These are phyloP conservation scores for Populus tomentosa DNA, from an alignment of 441 rosid species.

Conservation along the genomic window DNA sequence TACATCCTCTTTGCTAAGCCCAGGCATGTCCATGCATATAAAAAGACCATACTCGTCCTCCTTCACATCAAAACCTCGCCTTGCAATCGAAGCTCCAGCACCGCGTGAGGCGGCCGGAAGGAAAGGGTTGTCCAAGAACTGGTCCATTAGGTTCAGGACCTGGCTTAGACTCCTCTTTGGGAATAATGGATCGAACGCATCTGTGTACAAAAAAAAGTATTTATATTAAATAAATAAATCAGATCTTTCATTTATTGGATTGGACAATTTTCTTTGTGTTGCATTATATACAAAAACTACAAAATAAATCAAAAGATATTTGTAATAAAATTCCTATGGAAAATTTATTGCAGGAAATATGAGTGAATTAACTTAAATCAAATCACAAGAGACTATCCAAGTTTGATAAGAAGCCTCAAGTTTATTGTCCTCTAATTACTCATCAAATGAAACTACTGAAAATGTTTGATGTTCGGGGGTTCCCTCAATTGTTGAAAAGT, in stretches of 20 bases:
- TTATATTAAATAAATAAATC: background rate
- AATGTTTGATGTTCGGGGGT: no score
- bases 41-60: slow-evolving; percentile 48
- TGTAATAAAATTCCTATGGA: background rate
- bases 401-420: background rate
- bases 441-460: background rate
- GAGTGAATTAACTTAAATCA: no score
- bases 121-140: slow-evolving; percentile 45
- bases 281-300: background rate
- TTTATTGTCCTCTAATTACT: background rate
- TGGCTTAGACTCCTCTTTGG: slow-evolving; percentile 58
- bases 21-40: slow-evolving; percentile 57
- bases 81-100: slow-evolving; percentile 28
- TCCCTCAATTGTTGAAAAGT: background rate
- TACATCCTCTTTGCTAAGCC: slow-evolving; percentile 44
- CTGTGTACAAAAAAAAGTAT: slow-evolving; percentile 16
- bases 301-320: background rate
- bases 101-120: slow-evolving; percentile 27
- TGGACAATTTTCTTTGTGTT: no score
- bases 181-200: slow-evolving; percentile 52
- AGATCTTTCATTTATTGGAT: no score
- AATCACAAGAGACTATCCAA: background rate
- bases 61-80: slow-evolving; percentile 58
- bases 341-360: no score
- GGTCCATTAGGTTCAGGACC: slow-evolving; percentile 56